Evolutionary conservation across 768 basidiomycete species (phyloP).

Genomic region (Boletellus sp.): DNA sequence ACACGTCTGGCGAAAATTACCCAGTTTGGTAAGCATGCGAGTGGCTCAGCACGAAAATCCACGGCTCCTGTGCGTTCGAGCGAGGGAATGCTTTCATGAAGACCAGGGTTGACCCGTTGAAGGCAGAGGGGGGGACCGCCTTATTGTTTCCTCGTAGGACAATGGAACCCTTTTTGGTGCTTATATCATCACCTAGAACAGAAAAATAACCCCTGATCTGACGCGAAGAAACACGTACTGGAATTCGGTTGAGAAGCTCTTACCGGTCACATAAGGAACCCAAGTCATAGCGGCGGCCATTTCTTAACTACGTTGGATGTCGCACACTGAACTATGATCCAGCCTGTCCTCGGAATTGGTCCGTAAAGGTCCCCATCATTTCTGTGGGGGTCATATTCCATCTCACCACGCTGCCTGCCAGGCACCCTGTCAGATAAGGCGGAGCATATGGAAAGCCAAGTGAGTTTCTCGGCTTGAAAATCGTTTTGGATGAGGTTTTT

Average conservation of each 20-base stretch:
- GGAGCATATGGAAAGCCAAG: no score
- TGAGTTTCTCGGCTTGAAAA: no score
- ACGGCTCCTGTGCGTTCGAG: background rate
- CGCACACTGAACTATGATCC: slow-evolving; percentile 1
- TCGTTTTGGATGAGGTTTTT: no score
- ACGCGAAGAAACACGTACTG: no score
- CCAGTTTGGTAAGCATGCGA: background rate
- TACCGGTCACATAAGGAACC: no score
- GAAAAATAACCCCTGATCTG: no score
- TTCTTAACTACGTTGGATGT: background rate
- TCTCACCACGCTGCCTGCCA: slow-evolving; percentile 28
- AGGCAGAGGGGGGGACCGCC: background rate
- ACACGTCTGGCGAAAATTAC: slow-evolving; percentile 12
- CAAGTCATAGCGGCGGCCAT: no score
- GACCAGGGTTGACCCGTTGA: background rate
- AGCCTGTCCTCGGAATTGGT: slow-evolving; percentile 8
- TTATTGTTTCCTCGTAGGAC: no score
- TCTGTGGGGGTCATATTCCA: slow-evolving; percentile 29
- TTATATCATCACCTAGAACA: no score
- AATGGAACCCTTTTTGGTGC: no score
- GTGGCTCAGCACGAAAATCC: background rate
- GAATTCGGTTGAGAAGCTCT: no score
- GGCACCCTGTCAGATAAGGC: slow-evolving; percentile 16
- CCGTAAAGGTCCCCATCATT: slow-evolving; percentile 15
- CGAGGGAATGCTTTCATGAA: background rate